Conservation (phyloP, 2,329 filamentous ascomycete species). For the Nannizziopsis arthrosporioides region DNA sequence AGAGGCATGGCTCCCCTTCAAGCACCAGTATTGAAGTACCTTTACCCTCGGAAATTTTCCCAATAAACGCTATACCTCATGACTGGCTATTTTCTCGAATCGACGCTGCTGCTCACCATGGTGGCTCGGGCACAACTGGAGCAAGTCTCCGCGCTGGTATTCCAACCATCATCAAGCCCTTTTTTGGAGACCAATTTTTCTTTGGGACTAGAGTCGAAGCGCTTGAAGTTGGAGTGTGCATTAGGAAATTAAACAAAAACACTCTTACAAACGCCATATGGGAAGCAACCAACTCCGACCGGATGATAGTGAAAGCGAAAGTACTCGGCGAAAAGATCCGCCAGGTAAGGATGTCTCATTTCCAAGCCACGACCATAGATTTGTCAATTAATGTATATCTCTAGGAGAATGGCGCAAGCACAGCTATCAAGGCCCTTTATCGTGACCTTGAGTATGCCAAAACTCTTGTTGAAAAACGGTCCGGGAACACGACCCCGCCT, state of each 20-base stretch:
- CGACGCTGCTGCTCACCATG: constrained; percentile 88
- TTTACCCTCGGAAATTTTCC: constrained; percentile 67
- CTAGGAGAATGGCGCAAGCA: constrained; percentile 81
- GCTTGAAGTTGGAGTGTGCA: constrained; percentile 76
- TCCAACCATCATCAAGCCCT: constrained; percentile 88
- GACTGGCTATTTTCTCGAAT: constrained; percentile 95
- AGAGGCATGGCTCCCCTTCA: constrained; percentile 55
- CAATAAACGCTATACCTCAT: constrained; percentile 83
- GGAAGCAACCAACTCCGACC: constrained; percentile 79
- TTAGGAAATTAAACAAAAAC: constrained; percentile 81
- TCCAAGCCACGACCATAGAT: not conserved
- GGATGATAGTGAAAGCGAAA: constrained; percentile 80
- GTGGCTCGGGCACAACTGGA: constrained; percentile 87
- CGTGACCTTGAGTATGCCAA: constrained; percentile 88
- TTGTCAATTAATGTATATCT: not conserved
- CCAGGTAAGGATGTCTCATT: constrained; percentile 45
- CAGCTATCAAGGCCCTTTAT: constrained; percentile 84
- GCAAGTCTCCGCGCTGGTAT: constrained; percentile 82
- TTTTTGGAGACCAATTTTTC: constrained; percentile 98
- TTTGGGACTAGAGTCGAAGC: constrained; percentile 85
- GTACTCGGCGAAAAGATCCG: constrained; percentile 78
- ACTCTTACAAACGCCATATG: constrained; percentile 76
- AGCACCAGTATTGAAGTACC: constrained; percentile 53
- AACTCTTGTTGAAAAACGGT: constrained; percentile 59
- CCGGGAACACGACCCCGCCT: constrained; percentile 6